phyloP scores from a whole-genome alignment of 805 yeast genomes.

The Ogataea wickerhamii region DNA sequence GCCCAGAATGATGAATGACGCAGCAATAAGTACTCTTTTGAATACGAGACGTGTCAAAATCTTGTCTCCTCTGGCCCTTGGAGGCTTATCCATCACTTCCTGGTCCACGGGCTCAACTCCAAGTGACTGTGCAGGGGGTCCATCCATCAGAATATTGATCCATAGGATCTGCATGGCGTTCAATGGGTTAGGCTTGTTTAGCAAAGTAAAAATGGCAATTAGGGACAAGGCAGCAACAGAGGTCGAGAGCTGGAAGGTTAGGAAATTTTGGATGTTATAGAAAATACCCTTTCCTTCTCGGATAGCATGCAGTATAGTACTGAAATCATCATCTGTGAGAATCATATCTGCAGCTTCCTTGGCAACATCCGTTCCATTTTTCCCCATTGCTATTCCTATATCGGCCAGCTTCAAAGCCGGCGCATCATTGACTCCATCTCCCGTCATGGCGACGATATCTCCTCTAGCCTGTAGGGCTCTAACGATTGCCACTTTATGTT shows the following conservation, averaged over 20 bases:
- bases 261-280: constrained; percentile 89
- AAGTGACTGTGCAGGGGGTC: constrained; percentile 96
- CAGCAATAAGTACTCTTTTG: constrained; percentile 71
- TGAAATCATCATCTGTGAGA: constrained; percentile 92
- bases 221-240: constrained; percentile 91
- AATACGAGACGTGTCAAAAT: constrained; percentile 71
- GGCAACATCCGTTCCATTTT: constrained; percentile 96
- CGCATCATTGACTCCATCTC: constrained; percentile 98
- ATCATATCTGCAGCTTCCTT: constrained; percentile 99
- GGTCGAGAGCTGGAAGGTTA: constrained; percentile 93
- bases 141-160: constrained; percentile 98
- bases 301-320: constrained; percentile 88
- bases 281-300: constrained; percentile 98
- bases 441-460: constrained; percentile 98
- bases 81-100: constrained; percentile 95
- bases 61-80: constrained; percentile 81
- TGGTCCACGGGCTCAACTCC: constrained; percentile 98
- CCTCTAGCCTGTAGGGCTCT: constrained; percentile 87
- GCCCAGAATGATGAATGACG: constrained; percentile 73
- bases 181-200: constrained; percentile 87
- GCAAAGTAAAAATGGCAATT: constrained; percentile 81
- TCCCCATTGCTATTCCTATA: constrained; percentile 92
- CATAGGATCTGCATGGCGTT: constrained; percentile 98
- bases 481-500: constrained; percentile 86
- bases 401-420: constrained; percentile 97